A percentile compares a stretch with the other conserved stretches of the same genome.
These are phyloP conservation scores for Coprinopsis marcescibilis DNA, from an alignment of 768 basidiomycete species.

Conservation along the genomic window DNA sequence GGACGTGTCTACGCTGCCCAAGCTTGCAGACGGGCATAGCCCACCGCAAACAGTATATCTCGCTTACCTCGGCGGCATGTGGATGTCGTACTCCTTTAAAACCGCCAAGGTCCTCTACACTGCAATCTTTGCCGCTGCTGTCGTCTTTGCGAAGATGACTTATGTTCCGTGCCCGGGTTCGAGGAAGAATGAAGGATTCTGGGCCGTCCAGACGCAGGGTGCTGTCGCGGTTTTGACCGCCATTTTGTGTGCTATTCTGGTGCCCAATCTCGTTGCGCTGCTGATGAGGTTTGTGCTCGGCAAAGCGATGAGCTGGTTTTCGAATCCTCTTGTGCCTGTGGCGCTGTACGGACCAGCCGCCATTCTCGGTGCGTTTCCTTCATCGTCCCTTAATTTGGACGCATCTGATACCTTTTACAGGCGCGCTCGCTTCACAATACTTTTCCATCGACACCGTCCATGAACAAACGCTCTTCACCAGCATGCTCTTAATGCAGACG, in stretches of 20 bases:
- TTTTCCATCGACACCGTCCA: conserved; percentile 38
- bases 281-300: conserved; percentile 57
- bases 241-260: conserved; percentile 50
- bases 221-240: conserved; percentile 44
- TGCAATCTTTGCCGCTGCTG: conserved; percentile 39
- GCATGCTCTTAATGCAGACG: conserved; percentile 57
- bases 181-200: conserved; percentile 23
- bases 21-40: conserved; percentile 44
- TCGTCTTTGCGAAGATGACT: conserved; percentile 35
- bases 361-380: conserved; percentile 50
- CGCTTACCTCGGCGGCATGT: conserved; percentile 58
- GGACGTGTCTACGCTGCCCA: conserved; percentile 60
- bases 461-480: conserved; percentile 60
- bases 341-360: conserved; percentile 72
- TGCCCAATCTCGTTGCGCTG: conserved; percentile 67
- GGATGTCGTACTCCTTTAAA: conserved; percentile 69
- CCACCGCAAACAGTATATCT: conserved; percentile 74
- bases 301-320: conserved; percentile 84
- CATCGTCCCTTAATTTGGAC: neutral
- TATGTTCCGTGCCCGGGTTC: conserved; percentile 26
- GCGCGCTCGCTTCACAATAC: conserved; percentile 58
- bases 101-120: conserved; percentile 65
- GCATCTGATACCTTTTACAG: conserved; percentile 28
- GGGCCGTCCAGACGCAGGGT: conserved; percentile 38
- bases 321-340: conserved; percentile 57